Evolutionary conservation across 768 basidiomycete genomes (phyloP).

Genomic region (Boletus rufocinnamomeus): DNA sequence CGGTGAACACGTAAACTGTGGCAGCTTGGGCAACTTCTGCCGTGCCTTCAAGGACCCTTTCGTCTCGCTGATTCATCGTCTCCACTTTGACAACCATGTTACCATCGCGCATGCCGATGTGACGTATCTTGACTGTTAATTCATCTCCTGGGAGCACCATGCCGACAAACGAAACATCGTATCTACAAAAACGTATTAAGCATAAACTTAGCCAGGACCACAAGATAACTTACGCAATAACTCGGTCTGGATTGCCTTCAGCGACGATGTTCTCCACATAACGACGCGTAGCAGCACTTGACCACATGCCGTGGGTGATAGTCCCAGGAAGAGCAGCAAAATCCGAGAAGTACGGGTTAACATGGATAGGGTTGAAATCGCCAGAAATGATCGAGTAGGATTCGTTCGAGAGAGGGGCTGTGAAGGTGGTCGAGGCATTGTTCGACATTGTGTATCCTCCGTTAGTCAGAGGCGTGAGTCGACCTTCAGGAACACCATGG

Average conservation of each 20-base stretch:
- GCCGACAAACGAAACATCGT: constrained; percentile 93
- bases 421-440: constrained; percentile 65
- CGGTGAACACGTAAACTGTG: constrained; percentile 97
- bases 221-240: constrained; percentile 67
- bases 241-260: constrained; percentile 88
- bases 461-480: constrained; percentile 73
- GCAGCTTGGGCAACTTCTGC: constrained; percentile 92
- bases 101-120: constrained; percentile 89
- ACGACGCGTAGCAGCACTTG: constrained; percentile 90
- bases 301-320: constrained; percentile 98
- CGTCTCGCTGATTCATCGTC: constrained; percentile 80
- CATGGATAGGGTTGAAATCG: constrained; percentile 98
- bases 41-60: constrained; percentile 90
- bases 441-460: constrained; percentile 85
- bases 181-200: constrained; percentile 46
- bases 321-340: constrained; percentile 92
- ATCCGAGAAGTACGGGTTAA: constrained; percentile 98
- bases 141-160: constrained; percentile 95
- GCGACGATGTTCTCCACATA: constrained; percentile 94
- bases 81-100: constrained; percentile 90
- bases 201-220: constrained; percentile 1
- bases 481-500: constrained; percentile 79
- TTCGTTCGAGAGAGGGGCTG: constrained; percentile 88
- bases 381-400: constrained; percentile 95
- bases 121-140: constrained; percentile 82